Evolutionary conservation across 176 grass and related monocot species (phyloP).

Genomic region (Hordeum marinum): DNA sequence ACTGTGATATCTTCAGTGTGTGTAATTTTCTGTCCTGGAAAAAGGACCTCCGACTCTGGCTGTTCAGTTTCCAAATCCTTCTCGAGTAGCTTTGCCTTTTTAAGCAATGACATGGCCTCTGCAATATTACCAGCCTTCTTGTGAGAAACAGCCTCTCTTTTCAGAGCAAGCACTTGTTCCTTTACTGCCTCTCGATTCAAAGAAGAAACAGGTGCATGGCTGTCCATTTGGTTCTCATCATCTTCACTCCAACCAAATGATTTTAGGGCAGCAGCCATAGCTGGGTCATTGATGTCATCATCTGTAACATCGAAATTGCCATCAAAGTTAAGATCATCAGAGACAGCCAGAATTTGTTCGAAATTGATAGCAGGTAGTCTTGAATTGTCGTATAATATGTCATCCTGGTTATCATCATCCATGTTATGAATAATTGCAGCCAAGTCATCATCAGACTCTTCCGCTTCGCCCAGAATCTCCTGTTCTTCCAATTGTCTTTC

Average conservation of each 20-base stretch:
- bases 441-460: conserved; percentile 88
- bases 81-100: conserved; percentile 86
- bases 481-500: conserved; percentile 91
- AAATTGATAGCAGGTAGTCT: conserved; percentile 34
- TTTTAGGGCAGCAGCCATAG: conserved; percentile 70
- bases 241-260: conserved; percentile 89
- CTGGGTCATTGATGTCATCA: conserved; percentile 82
- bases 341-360: conserved; percentile 40
- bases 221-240: conserved; percentile 43
- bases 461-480: conserved; percentile 80
- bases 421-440: conserved; percentile 64
- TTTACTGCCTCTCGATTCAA: conserved; percentile 41
- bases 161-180: conserved; percentile 65
- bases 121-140: conserved; percentile 65
- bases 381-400: conserved; percentile 44
- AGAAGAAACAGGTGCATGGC: conserved; percentile 16
- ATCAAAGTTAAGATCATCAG: conserved; percentile 53
- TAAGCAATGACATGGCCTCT: conserved; percentile 82
- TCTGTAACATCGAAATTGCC: conserved; percentile 80
- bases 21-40: conserved; percentile 17
- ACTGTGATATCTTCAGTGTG: conserved; percentile 24
- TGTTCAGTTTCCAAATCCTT: conserved; percentile 53
- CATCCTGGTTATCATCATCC: conserved; percentile 62
- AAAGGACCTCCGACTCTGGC: conserved; percentile 27
- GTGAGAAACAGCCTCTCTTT: conserved; percentile 79